Evolutionary conservation across 2,329 filamentous ascomycete genomes (phyloP).

Genomic region (Fusarium napiforme): DNA sequence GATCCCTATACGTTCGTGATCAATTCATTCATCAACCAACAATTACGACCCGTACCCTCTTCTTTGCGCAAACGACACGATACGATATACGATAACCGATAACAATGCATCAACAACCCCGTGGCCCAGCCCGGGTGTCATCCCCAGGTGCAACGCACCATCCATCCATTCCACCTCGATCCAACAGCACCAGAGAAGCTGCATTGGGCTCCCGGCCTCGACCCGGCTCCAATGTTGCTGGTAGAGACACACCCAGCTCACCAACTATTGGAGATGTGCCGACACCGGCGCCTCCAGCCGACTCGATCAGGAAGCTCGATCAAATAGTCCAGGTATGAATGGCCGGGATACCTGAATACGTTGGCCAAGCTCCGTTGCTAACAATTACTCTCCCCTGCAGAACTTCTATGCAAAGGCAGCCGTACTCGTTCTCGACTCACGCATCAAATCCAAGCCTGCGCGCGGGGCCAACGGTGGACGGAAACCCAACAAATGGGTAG

Average conservation of each 20-base stretch:
- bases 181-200: slow-evolving; percentile 79
- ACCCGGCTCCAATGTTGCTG: slow-evolving; percentile 56
- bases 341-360: background rate
- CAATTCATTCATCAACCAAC: slow-evolving; percentile 27
- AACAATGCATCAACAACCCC: slow-evolving; percentile 89
- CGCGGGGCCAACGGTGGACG: slow-evolving; percentile 55
- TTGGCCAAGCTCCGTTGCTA: slow-evolving; percentile 3
- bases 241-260: slow-evolving; percentile 56
- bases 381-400: slow-evolving; percentile 58
- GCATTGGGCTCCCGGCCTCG: slow-evolving; percentile 54
- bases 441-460: slow-evolving; percentile 73
- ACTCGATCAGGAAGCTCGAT: slow-evolving; percentile 83
- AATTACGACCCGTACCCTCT: background rate
- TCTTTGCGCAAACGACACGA: slow-evolving; percentile 5
- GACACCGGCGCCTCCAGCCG: slow-evolving; percentile 65
- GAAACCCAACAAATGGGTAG: slow-evolving; percentile 88
- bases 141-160: slow-evolving; percentile 79
- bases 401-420: slow-evolving; percentile 93
- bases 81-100: slow-evolving; percentile 6
- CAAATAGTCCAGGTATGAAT: slow-evolving; percentile 85
- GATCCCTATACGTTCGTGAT: slow-evolving; percentile 47
- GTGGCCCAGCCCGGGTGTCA: slow-evolving; percentile 76
- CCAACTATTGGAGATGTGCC: slow-evolving; percentile 60
- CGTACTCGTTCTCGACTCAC: slow-evolving; percentile 82
- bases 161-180: slow-evolving; percentile 73